Evolutionary conservation across 129 eudicot genomes (phyloP).

Genomic region (Escallonia rubra): DNA sequence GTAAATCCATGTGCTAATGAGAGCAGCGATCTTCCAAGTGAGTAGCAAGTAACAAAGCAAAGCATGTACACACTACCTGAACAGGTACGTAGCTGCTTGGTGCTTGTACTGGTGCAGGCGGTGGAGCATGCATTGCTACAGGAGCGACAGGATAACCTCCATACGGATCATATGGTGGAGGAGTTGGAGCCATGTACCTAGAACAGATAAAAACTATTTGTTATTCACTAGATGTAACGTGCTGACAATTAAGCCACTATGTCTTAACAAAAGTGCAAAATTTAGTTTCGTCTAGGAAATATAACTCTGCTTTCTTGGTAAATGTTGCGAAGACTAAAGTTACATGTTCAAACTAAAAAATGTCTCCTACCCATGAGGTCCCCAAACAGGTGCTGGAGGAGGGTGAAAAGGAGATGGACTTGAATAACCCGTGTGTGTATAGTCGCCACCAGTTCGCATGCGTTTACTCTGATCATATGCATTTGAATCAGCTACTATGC

Average conservation of each 20-base stretch:
- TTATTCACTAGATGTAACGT: background rate
- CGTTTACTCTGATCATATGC: constrained; percentile 93
- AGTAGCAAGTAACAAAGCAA: background rate
- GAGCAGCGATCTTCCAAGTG: background rate
- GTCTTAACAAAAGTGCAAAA: background rate
- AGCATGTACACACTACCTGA: constrained; percentile 39
- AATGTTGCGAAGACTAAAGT: background rate
- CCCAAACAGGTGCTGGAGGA: constrained; percentile 94
- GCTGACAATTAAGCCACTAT: background rate
- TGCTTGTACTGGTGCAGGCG: constrained; percentile 71
- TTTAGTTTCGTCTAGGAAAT: background rate
- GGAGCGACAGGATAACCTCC: constrained; percentile 87
- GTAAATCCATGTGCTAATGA: background rate
- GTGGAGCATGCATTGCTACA: constrained; percentile 81
- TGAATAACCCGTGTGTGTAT: constrained; percentile 79
- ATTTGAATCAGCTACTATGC: constrained; percentile 85
- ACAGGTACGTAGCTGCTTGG: constrained; percentile 88
- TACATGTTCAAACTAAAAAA: background rate
- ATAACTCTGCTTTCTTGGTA: background rate
- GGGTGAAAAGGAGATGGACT: constrained; percentile 93
- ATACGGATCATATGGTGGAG: constrained; percentile 90
- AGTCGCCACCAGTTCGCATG: constrained; percentile 89
- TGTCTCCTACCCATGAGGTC: constrained; percentile 74
- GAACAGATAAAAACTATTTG: background rate
- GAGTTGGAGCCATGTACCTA: constrained; percentile 88